Base-by-base conservation (phyloP, 139 green algal genomes). In the Yamagishiella unicocca region DNA sequence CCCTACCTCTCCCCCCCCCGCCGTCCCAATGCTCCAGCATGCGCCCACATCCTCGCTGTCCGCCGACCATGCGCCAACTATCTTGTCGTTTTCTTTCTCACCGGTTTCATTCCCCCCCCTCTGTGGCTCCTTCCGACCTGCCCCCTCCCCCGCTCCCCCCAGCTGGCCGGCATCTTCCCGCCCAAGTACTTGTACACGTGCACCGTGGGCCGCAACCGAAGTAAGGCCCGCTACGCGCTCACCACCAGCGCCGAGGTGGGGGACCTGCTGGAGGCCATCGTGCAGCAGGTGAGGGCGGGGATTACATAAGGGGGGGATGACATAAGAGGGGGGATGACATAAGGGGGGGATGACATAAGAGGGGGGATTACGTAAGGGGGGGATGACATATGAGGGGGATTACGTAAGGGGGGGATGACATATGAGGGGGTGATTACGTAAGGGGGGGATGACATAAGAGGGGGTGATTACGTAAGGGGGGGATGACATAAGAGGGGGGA, bases 151-250 rank as follows among this genome's bases (percentile, higher is more conserved):
- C 77, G 22, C 55, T 27, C 43, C 7, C 43, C 70, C 24, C 70
- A 84, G 77, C 55, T 84, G 7, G 77, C 77, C 37, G 91, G 89
- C 4, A 80, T 96, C 72, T 90, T 98, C 85, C 96, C 95, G 6
- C 96, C 96, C 31, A 83, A 92, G 25, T 90, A 94, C 89, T 81
- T 98, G 25, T 98, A 95, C 92, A 98, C 97, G 0, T 98, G 95
- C 88, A 97, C 96, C 5, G 96, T 91, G 71, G 87, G 90, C 0
- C 67, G 90, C 37, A 93, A 91, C 87, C 66, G 90, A 35, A 82
- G 43, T 68, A 93, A 93, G 62, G 89, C 82, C 3, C 62, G 89
- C n/a, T 92, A 88, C 62, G 81, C 89, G 0, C 85, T 92, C 40
- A 43, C 82, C 43, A 67, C 73, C 31, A 77, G 85, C 21, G 81